Conservation (phyloP, 345 rosid genomes). For the Melaleuca alternifolia region DNA sequence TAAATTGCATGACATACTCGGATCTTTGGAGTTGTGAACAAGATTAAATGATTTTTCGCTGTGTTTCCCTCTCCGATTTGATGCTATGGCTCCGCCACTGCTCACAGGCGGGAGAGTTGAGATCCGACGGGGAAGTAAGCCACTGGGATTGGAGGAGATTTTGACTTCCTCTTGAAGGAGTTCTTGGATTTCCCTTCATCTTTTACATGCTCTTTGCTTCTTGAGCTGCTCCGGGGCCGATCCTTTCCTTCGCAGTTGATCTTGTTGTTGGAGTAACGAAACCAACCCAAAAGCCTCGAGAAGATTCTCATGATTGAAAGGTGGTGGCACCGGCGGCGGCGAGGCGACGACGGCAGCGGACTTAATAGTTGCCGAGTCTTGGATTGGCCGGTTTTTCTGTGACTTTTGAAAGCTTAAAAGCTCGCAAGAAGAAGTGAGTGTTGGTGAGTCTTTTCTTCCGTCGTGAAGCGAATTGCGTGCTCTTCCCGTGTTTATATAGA, state of each 20-base stretch:
- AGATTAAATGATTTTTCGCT: not conserved
- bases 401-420: not conserved
- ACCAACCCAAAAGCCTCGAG: constrained; percentile 1
- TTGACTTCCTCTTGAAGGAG: not conserved
- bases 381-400: not conserved
- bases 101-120: not conserved
- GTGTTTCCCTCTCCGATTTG: not conserved
- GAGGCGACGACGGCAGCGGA: not conserved
- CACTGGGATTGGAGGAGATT: not conserved
- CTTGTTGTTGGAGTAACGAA: not conserved
- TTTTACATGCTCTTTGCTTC: not conserved
- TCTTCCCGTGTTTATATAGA: not conserved
- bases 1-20: not conserved
- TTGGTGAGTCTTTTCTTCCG: not conserved
- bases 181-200: not conserved
- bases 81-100: not conserved
- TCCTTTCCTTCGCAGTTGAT: not conserved
- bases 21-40: not conserved
- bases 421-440: accelerated
- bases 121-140: constrained; percentile 11
- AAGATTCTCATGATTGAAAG: not conserved
- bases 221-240: not conserved
- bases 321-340: not conserved
- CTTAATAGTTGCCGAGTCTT: not conserved
- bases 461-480: not conserved